These are phyloP conservation scores for Blastocystis sp. DNA, from an alignment of 352 stramenopile species.

Conservation along the genomic window DNA sequence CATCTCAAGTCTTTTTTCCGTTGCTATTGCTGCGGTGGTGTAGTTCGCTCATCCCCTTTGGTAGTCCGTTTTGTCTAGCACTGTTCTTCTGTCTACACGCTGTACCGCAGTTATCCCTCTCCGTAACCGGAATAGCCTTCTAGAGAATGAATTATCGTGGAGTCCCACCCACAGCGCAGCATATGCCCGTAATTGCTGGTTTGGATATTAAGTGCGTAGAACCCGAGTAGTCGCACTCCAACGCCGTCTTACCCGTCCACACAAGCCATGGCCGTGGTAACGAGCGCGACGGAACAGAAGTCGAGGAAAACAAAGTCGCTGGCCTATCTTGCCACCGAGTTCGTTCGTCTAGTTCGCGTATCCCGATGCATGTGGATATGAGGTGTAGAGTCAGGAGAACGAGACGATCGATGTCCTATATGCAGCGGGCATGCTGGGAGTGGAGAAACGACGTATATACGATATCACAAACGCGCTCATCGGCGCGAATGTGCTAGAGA, in stretches of 20 bases:
- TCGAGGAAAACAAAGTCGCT: constrained; percentile 62
- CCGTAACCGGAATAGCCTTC: neutral
- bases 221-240: neutral
- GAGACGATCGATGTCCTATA: constrained; percentile 68
- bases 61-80: neutral
- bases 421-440: constrained; percentile 59
- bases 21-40: neutral
- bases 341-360: constrained; percentile 60
- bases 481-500: constrained; percentile 60
- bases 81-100: neutral
- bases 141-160: neutral
- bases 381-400: constrained; percentile 59
- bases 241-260: neutral
- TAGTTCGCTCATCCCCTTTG: neutral
- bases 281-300: constrained; percentile 3
- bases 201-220: neutral
- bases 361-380: neutral
- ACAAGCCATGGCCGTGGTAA: neutral
- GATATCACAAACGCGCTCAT: constrained; percentile 69
- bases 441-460: constrained; percentile 67
- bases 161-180: neutral
- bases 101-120: neutral
- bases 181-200: neutral
- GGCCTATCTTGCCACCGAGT: constrained; percentile 52
- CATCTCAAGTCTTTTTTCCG: neutral